A percentile compares a stretch with the other conserved stretches of the same genome.
Evolutionary conservation across 495 filamentous ascomycete genomes (phyloP).

Genomic region (Penicillium bialowiezense): DNA sequence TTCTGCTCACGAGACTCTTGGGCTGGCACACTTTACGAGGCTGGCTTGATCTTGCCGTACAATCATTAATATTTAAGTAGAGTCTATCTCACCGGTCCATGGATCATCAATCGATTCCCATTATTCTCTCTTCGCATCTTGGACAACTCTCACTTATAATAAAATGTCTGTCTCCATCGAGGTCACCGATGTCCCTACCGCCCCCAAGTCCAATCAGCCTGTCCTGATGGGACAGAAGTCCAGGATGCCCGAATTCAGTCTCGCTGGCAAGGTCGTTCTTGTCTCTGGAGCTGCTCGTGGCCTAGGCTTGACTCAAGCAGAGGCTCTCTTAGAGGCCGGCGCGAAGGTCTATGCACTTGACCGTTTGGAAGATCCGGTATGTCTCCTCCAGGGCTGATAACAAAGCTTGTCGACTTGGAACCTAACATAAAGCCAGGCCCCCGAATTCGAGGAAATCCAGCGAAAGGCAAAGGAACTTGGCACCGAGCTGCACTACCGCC

Average conservation of each 20-base stretch:
- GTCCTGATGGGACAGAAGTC: constrained; percentile 36
- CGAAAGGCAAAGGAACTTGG: constrained; percentile 65
- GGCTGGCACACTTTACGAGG: not conserved
- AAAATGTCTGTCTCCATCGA: constrained; percentile 44
- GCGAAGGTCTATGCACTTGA: constrained; percentile 57
- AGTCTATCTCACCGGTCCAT: not conserved
- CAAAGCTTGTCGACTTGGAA: not conserved
- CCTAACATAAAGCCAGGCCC: constrained; percentile 32
- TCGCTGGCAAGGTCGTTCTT: constrained; percentile 71
- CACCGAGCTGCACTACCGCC: constrained; percentile 72
- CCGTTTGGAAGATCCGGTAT: constrained; percentile 44
- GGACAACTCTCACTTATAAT: too few relatives aligned
- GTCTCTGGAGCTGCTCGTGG: constrained; percentile 80
- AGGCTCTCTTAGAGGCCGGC: constrained; percentile 78
- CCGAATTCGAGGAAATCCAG: constrained; percentile 61
- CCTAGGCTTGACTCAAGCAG: constrained; percentile 73
- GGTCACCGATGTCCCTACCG: constrained; percentile 28
- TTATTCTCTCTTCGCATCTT: not conserved
- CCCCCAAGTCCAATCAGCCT: constrained; percentile 23
- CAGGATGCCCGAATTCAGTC: constrained; percentile 72
- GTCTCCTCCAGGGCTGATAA: constrained; percentile 8
- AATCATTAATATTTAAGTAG: constrained; percentile 5
- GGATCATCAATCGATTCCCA: not conserved
- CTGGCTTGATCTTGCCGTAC: not conserved
- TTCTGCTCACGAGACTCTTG: constrained; percentile 11